These are phyloP conservation scores for Candida tallmaniae DNA, from an alignment of 805 yeast genomes.

Conservation along the genomic window DNA sequence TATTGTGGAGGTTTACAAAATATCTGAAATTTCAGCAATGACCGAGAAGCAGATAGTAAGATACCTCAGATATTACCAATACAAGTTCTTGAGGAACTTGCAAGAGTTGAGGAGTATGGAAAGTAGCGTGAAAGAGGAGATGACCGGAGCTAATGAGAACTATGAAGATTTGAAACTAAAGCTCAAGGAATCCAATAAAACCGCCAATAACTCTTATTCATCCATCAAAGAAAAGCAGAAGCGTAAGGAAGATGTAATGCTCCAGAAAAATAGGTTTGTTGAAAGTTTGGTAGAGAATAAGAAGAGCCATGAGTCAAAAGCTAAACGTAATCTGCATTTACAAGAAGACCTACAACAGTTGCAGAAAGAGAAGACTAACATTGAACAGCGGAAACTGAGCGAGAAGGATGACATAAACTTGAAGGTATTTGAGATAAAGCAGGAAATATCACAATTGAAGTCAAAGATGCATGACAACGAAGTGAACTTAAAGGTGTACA, in stretches of 20 bases:
- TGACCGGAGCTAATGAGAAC: neutral
- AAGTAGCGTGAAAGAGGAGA: conserved; percentile 2
- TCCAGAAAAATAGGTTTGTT: conserved; percentile 26
- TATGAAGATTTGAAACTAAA: conserved; percentile 1
- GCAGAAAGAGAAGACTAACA: conserved; percentile 1
- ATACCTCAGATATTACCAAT: neutral
- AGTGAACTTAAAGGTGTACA: conserved; percentile 17
- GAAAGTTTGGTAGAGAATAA: conserved; percentile 18
- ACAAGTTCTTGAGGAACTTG: neutral
- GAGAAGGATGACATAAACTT: conserved; percentile 3
- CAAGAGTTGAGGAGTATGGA: conserved; percentile 14
- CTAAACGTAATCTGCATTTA: conserved; percentile 18
- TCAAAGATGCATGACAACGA: conserved; percentile 22
- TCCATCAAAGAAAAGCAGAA: conserved; percentile 12
- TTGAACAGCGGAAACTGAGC: conserved; percentile 1
- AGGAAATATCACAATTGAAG: conserved; percentile 17
- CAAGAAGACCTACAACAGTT: conserved; percentile 10
- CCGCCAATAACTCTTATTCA: conserved; percentile 1
- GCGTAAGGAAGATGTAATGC: conserved; percentile 20
- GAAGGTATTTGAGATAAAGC: conserved; percentile 5
- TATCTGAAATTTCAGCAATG: neutral
- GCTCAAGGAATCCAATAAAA: conserved; percentile 4
- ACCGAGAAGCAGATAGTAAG: neutral
- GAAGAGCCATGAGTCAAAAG: conserved; percentile 19
- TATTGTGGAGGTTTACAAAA: neutral